Evolutionary conservation across 805 yeast genomes (phyloP).

Genomic region (Isabelozyma rhagii): DNA sequence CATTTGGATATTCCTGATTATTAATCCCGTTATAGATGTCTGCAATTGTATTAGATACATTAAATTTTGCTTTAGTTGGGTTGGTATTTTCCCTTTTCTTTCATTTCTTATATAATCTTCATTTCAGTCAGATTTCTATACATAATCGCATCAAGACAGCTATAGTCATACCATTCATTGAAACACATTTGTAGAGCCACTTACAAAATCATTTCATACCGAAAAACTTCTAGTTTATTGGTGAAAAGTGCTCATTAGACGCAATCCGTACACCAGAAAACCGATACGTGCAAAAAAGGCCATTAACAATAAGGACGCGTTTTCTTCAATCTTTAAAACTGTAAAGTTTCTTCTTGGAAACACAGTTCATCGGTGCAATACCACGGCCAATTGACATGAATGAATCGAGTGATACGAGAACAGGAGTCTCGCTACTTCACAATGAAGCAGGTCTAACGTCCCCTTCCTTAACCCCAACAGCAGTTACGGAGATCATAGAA

Average conservation of each 20-base stretch:
- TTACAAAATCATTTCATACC: no score
- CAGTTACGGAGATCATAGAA: background rate
- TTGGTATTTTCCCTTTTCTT: background rate
- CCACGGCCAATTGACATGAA: background rate
- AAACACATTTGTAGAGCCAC: no score
- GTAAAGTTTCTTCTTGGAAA: background rate
- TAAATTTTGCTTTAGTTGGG: background rate
- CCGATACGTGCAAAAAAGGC: no score
- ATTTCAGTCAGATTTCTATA: background rate
- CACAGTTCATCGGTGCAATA: no score
- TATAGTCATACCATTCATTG: background rate
- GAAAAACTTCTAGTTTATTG: no score
- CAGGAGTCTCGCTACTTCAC: background rate
- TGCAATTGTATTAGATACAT: background rate
- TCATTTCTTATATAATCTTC: background rate
- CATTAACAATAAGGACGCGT: background rate
- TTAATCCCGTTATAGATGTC: slow-evolving; percentile 1
- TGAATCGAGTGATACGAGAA: background rate
- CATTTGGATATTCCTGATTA: slow-evolving; percentile 74
- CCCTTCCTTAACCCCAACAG: slow-evolving; percentile 1
- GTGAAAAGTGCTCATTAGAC: no score
- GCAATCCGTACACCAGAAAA: no score
- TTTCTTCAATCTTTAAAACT: no score
- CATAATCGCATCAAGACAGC: no score
- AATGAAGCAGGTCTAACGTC: background rate